These are phyloP conservation scores for Phycomyces blakesleeanus DNA, from an alignment of 192 early-diverging fungal genomes.

Conservation along the genomic window DNA sequence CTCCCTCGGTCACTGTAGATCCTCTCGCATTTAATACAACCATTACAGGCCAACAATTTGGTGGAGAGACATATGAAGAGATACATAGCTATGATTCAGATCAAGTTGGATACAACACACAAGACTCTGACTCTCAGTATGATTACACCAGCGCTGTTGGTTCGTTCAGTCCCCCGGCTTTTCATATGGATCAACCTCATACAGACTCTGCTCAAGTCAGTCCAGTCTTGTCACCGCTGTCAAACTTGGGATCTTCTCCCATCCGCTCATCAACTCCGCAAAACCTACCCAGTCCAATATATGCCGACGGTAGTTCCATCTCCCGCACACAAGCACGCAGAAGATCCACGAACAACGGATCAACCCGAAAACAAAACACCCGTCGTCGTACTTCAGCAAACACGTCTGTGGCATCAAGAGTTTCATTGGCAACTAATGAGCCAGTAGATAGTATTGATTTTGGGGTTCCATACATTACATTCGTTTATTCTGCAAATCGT, in stretches of 20 bases:
- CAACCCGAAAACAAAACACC: neutral
- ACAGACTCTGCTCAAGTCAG: no score
- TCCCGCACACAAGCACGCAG: neutral
- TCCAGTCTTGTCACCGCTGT: no score
- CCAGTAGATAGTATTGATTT: constrained; percentile 18
- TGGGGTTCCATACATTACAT: constrained; percentile 31
- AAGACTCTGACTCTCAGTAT: no score
- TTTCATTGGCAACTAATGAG: constrained; percentile 30
- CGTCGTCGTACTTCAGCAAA: constrained; percentile 17
- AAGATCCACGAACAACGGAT: neutral
- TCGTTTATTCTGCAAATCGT: constrained; percentile 32
- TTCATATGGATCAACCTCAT: no score
- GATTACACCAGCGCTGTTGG: no score
- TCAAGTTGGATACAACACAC: no score
- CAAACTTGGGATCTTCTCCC: neutral
- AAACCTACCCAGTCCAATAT: neutral
- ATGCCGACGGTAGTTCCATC: neutral
- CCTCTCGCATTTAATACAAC: no score
- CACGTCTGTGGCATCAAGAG: constrained; percentile 26
- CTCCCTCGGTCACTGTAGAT: no score
- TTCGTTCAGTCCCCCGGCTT: no score
- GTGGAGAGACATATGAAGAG: no score
- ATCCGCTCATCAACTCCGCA: neutral
- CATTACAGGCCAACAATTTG: no score
- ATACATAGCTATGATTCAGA: no score